These are phyloP conservation scores for Eragrostis nindensis DNA, from an alignment of 176 grass and related monocot species.

Conservation along the genomic window DNA sequence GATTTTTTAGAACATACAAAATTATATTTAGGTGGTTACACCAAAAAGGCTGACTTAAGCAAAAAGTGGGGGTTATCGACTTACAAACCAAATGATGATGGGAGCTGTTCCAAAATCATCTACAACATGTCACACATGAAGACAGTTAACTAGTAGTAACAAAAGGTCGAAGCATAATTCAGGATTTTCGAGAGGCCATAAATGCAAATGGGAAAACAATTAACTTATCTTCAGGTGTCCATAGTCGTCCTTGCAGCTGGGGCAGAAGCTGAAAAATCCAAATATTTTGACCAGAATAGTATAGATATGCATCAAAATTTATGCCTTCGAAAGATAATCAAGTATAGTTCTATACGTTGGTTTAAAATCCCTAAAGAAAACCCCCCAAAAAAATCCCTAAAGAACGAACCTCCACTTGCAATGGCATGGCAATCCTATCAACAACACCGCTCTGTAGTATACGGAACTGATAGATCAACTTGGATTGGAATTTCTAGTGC, in stretches of 20 bases:
- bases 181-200: no score
- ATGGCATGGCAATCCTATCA: background rate
- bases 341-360: no score
- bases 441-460: background rate
- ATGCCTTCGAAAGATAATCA: no score
- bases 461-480: background rate
- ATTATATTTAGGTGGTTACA: background rate
- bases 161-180: no score
- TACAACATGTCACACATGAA: no score
- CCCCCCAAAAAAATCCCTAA: no score
- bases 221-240: background rate
- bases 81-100: background rate
- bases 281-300: background rate
- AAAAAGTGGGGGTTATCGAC: no score
- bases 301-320: background rate
- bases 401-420: background rate
- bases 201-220: no score
- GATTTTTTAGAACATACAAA: no score
- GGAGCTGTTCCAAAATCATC: background rate
- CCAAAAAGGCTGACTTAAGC: background rate
- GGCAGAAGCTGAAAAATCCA: background rate
- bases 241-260: background rate
- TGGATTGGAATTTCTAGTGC: background rate
- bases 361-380: background rate
- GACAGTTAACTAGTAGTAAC: background rate